Conservation (phyloP, 202 grass and related monocot genomes). For the Thinopyrum obtusiflorum region DNA sequence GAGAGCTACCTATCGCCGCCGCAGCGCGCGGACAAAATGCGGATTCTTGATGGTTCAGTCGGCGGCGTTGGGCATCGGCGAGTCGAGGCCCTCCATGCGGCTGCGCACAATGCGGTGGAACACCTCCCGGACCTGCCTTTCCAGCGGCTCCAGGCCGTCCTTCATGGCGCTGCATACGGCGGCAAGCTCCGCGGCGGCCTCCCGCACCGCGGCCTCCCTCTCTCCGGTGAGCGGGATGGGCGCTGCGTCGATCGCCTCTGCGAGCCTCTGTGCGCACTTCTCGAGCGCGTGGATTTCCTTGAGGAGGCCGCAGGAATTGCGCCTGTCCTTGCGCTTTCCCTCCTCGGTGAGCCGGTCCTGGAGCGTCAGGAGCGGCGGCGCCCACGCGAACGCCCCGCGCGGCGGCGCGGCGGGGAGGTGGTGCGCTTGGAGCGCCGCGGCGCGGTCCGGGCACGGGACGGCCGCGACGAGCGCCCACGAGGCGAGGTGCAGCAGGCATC, state of each 20-base stretch:
- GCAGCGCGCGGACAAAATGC: neutral
- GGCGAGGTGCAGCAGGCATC: slow-evolving; percentile 68
- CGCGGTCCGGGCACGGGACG: slow-evolving; percentile 86
- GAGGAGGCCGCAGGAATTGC: slow-evolving; percentile 71
- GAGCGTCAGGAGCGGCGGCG: slow-evolving; percentile 59
- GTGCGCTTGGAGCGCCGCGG: slow-evolving; percentile 56
- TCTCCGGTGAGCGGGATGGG: slow-evolving; percentile 38
- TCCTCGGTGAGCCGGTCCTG: slow-evolving; percentile 80
- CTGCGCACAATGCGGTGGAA: slow-evolving; percentile 83
- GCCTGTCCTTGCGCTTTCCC: slow-evolving; percentile 78
- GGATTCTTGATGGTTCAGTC: slow-evolving; percentile 41
- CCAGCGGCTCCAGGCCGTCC: slow-evolving; percentile 65
- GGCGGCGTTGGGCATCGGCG: slow-evolving; percentile 31
- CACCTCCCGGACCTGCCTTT: slow-evolving; percentile 75
- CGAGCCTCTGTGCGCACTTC: slow-evolving; percentile 54
- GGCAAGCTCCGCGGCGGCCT: slow-evolving; percentile 51
- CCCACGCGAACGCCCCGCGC: slow-evolving; percentile 64
- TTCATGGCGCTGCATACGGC: slow-evolving; percentile 52
- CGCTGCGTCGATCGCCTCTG: slow-evolving; percentile 55
- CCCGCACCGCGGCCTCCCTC: slow-evolving; percentile 50
- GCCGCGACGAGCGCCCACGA: slow-evolving; percentile 83
- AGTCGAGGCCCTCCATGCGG: slow-evolving; percentile 84
- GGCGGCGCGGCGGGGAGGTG: slow-evolving; percentile 53
- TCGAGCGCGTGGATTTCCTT: slow-evolving; percentile 76
- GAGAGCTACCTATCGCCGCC: slow-evolving; percentile 31